These are phyloP conservation scores for Fusarium pseudonygamai DNA, from an alignment of 2,329 filamentous ascomycete genomes.

Conservation along the genomic window DNA sequence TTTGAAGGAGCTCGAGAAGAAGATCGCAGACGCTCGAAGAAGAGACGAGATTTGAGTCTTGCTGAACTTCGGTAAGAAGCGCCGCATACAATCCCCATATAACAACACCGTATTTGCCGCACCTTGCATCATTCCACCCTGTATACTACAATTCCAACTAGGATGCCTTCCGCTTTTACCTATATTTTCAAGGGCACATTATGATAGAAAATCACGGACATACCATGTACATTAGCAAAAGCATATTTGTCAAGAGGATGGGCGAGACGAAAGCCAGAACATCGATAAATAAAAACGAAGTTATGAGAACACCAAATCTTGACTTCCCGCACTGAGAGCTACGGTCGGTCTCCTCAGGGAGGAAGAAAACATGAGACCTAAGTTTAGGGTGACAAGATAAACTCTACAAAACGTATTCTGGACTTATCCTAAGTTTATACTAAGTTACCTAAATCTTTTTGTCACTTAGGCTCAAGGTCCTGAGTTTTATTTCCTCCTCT, in stretches of 20 bases:
- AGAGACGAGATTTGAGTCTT: neutral
- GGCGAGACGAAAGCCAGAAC: neutral
- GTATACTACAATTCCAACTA: constrained; percentile 18
- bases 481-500: neutral
- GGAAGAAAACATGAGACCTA: no score
- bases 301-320: neutral
- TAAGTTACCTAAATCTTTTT: no score
- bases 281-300: neutral
- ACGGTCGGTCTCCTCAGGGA: no score
- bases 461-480: no score
- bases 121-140: neutral
- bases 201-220: neutral
- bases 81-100: neutral
- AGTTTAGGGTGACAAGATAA: no score
- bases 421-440: no score
- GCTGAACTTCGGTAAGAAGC: neutral
- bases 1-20: neutral
- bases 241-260: neutral
- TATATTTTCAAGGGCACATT: neutral
- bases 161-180: neutral
- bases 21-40: neutral
- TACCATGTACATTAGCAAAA: constrained; percentile 29
- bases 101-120: neutral
- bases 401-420: no score
- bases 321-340: neutral